Conservation (phyloP, 2,329 filamentous ascomycete species). For the Paracoccidioides brasiliensis region DNA sequence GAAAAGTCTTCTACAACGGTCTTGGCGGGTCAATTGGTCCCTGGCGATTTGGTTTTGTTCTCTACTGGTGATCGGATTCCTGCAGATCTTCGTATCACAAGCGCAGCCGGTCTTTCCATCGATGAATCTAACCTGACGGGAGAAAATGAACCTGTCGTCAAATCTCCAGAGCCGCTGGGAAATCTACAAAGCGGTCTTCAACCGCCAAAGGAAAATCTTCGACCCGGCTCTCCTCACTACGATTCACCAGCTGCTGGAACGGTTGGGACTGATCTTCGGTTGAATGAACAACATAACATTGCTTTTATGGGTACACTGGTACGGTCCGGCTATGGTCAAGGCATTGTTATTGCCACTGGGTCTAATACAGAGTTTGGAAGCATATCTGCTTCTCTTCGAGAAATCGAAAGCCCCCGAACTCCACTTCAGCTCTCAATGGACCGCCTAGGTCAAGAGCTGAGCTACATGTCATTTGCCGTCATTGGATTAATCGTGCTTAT, state of each 20-base stretch:
- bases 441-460: slow-evolving; percentile 86
- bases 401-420: slow-evolving; percentile 89
- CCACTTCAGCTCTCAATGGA: slow-evolving; percentile 96
- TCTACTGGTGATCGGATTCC: slow-evolving; percentile 93
- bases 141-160: slow-evolving; percentile 83
- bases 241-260: slow-evolving; percentile 45
- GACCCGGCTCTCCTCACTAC: slow-evolving; percentile 43
- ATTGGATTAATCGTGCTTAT: slow-evolving; percentile 88
- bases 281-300: slow-evolving; percentile 74
- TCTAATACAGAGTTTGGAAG: slow-evolving; percentile 89
- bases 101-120: slow-evolving; percentile 78
- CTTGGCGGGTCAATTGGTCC: slow-evolving; percentile 74
- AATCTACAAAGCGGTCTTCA: slow-evolving; percentile 21
- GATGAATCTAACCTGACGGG: slow-evolving; percentile 95
- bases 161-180: slow-evolving; percentile 52
- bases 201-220: slow-evolving; percentile 17
- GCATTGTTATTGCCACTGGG: slow-evolving; percentile 93
- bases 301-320: slow-evolving; percentile 97
- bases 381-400: slow-evolving; percentile 84
- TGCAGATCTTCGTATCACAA: slow-evolving; percentile 87
- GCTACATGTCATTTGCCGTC: slow-evolving; percentile 90
- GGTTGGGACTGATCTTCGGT: slow-evolving; percentile 51
- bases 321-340: slow-evolving; percentile 86
- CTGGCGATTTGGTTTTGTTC: slow-evolving; percentile 85
- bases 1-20: slow-evolving; percentile 73